phyloP scores from a whole-genome alignment of 1,284 basidiomycete species.

The Earliella scabrosa region DNA sequence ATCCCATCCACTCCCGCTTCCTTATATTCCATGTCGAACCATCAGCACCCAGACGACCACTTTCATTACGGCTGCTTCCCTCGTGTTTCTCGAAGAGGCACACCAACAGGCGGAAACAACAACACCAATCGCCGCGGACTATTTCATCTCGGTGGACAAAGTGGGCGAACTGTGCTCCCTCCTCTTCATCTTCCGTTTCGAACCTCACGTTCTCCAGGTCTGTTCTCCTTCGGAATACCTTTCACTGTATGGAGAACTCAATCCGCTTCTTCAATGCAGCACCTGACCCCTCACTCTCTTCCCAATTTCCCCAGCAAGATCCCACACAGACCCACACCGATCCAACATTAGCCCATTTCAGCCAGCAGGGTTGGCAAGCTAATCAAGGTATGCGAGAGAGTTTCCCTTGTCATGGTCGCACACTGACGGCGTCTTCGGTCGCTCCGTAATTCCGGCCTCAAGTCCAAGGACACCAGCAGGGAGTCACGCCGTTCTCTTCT shows the following conservation, averaged over 20 bases:
- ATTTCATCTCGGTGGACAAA: constrained; percentile 66
- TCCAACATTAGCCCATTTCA: constrained; percentile 53
- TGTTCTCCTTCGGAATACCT: constrained; percentile 53
- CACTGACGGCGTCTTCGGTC: constrained; percentile 20
- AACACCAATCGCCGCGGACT: constrained; percentile 43
- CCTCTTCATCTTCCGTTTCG: constrained; percentile 82
- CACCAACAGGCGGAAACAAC: constrained; percentile 32
- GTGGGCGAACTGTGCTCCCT: constrained; percentile 86
- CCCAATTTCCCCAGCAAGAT: constrained; percentile 64
- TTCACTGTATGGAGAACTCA: constrained; percentile 34
- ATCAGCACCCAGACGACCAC: constrained; percentile 37
- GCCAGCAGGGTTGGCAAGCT: constrained; percentile 49
- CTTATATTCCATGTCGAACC: constrained; percentile 36
- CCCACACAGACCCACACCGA: constrained; percentile 62
- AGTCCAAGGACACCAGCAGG: constrained; percentile 31
- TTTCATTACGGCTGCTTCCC: constrained; percentile 39
- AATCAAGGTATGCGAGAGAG: constrained; percentile 48
- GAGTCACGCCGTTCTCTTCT: constrained; percentile 28
- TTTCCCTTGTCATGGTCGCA: constrained; percentile 22
- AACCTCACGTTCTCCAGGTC: constrained; percentile 87
- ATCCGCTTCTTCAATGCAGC: constrained; percentile 30
- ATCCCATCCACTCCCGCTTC: constrained; percentile 37
- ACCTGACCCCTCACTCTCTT: constrained; percentile 48
- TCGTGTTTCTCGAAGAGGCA: constrained; percentile 32
- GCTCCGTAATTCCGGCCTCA: constrained; percentile 17